Base-by-base conservation (phyloP, 805 yeast genomes). In the Candida suzukii region DNA sequence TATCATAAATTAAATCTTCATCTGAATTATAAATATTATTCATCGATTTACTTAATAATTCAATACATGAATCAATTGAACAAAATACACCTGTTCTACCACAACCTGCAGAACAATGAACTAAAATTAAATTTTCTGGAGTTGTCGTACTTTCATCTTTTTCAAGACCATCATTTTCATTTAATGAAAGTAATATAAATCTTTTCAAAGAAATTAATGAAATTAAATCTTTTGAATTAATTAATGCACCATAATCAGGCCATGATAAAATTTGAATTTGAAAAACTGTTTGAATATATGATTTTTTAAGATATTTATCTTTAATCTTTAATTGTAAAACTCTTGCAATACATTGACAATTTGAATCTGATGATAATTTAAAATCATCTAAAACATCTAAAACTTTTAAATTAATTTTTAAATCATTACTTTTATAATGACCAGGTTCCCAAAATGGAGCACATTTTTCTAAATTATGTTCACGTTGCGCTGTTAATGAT, bases 91-190 rank as follows among this genome's bases (percentile, higher is more conserved):
- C 99, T 0, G 98, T 88, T 43, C 99, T 69, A 17, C 99, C 99
- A 56, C 95, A 88, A 0, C 99, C 99, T 1, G 98, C 98, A 7
- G 96, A 87, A 56, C 99, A 91, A 61, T 91, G 98, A 21, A 84
- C 85, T 36, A 88, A 57, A 6, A 80, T 71, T 18, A 93, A 91
- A 12, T 38, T 40, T 2, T 39, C 19, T 16, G 45, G 40, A 2
- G 49, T 45, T 13, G 46, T 27, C 9, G 51, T 47, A 26, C 29
- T 26, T 26, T 8, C 29, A 7, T 8, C 29, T 11, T 5, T 6
- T 4, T 5, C 20, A 17, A 28, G 6, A 8, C 30, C 16, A 28
- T 28, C 12, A 11, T n/a, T 29, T 5, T 31, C 35, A 4, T 17
- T 19, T 4, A 31, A 16, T 17, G 42, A 35, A 14, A 49, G 22